Base-by-base conservation (phyloP, 441 rosid species). In the Metrosideros polymorpha region DNA sequence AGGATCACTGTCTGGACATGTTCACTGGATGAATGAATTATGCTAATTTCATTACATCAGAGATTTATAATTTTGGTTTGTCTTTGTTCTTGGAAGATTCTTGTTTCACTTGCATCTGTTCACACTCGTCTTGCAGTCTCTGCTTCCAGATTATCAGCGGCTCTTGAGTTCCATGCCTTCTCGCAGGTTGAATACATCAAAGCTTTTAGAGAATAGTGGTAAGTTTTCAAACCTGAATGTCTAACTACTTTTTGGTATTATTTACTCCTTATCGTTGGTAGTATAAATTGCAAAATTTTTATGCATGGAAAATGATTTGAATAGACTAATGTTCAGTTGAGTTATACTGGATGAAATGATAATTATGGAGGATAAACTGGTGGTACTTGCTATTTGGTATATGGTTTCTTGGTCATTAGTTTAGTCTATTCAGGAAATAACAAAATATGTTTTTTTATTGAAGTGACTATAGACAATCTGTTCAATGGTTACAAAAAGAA, bases 121-220 rank as follows among this genome's bases (percentile, higher is more conserved):
- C 89, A 85, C 82, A 91, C 90, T 92, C 86, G 90, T 90, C 87
- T 88, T 93, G 86, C 98, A 98, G 99, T 94, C 99, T 90, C 94
- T 98, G 92, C 99, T 98, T 95, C 99, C 98, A 92, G 99, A 98
- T 96, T 98, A 98, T 91, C 99, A 98, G 94, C 96, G 99, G 86
- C 96, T 98, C 84, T 92, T 98, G 91, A 98, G 99, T 92, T 98
- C 99, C 89, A 92, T 90, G 94, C 99, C 99, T 87, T 93, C 99
- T 88, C 99, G 99, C 90, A 98, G 99, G 93, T 90, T 98, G 95
- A 98, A 98, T 91, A 91, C 98, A 85, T 91, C 99, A 79, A 98
- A 98, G 91, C 98, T 98, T 87, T 88, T 97, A 85, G 99, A 98
- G 91, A 96, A 98, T 89, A 94, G 99, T 86, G 99, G 99, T 98